Evolutionary conservation across 805 yeast species (phyloP), one percentile per base, ranked within the genome.

Genomic region (Debaryomyces hansenii): DNA sequence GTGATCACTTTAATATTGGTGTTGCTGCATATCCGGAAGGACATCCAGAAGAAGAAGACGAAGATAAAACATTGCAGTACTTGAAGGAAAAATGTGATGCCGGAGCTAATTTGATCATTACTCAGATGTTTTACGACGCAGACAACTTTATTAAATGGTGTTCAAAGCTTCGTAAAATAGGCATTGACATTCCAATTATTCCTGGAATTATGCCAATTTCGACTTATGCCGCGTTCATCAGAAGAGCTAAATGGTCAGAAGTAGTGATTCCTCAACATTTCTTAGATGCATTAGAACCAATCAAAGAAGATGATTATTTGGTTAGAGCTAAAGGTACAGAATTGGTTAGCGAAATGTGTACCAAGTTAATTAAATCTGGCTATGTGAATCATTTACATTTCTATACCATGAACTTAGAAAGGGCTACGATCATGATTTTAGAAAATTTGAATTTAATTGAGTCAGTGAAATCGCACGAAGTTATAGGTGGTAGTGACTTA

Each of bases 181-280:
- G 96, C 18, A 79, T 94, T 52, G 74, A 75, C 34, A 83, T 88
- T 44, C 98, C 98, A 24, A 87, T 94, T 54, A 85, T 94, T 49
- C 99, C 99, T 1, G 99, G 99, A 11, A 90, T 94, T 66, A 94
- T 94, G 99, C 99, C 99, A 18, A 91, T 94, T 48, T 84, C 96
- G n/a, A 89, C 97, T 3, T 91, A 92, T 68, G 87, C 95, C 20
- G 83, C 96, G 3, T 94, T 94, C 64, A 67, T 90, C 52, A 85
- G 99, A 72, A 82, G 99, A 64, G 96, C 97, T 15, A 83, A 83
- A 45, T 94, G 99, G 99, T 90, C 96, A 49, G 86, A 87, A 59
- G 84, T 94, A 56, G 67, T 78, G 35, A 77, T 94, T 48, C 99
- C 99, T 3, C 77, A 78, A 49, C 75, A 79, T 41, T 90, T 91